Evolutionary conservation across 495 filamentous ascomycete species (phyloP).

Genomic region (Penicillium egyptiacum): DNA sequence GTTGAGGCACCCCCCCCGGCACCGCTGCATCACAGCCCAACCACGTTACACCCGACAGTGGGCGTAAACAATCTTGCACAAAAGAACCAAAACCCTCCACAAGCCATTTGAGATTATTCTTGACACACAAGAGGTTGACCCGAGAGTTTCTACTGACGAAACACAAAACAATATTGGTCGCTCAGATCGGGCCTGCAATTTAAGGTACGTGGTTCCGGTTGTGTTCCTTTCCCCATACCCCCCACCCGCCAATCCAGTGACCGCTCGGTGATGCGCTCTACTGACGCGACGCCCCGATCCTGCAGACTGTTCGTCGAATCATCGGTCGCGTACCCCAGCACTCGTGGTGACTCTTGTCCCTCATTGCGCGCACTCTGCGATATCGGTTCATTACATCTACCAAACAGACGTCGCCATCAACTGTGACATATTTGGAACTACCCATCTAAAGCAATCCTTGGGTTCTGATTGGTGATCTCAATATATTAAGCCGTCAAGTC

Average conservation of each 20-base stretch:
- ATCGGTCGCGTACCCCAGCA: constrained; percentile 29
- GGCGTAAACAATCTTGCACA: constrained; percentile 40
- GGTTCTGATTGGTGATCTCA: constrained; percentile 21
- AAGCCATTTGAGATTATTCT: constrained; percentile 28
- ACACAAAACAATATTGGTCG: constrained; percentile 11
- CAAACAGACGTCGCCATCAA: constrained; percentile 25
- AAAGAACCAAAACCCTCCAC: constrained; percentile 40
- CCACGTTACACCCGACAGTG: constrained; percentile 48
- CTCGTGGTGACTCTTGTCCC: constrained; percentile 30
- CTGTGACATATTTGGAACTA: constrained; percentile 14
- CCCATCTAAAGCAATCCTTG: constrained; percentile 9
- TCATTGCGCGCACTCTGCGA: constrained; percentile 30
- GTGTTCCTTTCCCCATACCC: constrained; percentile 23
- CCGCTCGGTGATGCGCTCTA: constrained; percentile 43
- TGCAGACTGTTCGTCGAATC: constrained; percentile 50
- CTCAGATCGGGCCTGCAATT: constrained; percentile 14
- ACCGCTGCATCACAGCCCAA: constrained; percentile 53
- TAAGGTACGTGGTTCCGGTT: constrained; percentile 41
- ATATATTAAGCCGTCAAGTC: constrained; percentile 22
- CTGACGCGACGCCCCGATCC: constrained; percentile 44
- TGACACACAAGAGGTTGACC: constrained; percentile 27
- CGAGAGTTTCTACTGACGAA: constrained; percentile 21
- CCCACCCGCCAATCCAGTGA: constrained; percentile 47
- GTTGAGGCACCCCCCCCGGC: constrained; percentile 37
- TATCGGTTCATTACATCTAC: constrained; percentile 30